Evolutionary conservation across 257 asterid species (phyloP).

Genomic region (Solanum arcanum): DNA sequence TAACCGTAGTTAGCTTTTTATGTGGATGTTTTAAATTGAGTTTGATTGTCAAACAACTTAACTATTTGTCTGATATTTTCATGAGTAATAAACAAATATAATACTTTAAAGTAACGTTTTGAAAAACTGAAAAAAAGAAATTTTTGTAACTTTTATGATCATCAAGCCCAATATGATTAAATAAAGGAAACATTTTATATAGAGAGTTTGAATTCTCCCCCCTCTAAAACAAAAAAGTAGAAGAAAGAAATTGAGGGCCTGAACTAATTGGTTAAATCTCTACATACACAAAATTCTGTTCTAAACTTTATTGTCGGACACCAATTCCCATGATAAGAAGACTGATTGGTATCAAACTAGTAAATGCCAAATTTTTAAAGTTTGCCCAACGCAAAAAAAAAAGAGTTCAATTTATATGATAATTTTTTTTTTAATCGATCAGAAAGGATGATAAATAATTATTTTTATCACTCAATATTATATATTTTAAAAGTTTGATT

Average conservation of each 20-base stretch:
- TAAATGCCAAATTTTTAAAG: background rate
- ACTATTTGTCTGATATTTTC: background rate
- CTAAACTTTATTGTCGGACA: background rate
- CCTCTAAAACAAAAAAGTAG: background rate
- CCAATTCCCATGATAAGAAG: background rate
- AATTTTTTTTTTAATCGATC: fast-evolving
- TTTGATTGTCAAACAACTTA: background rate
- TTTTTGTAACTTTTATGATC: background rate
- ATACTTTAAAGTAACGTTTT: background rate
- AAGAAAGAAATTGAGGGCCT: background rate
- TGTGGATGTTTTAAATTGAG: background rate
- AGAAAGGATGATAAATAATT: background rate
- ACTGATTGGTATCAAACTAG: background rate
- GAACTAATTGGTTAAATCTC: background rate
- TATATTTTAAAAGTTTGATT: no score
- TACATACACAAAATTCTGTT: background rate
- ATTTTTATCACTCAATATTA: no score
- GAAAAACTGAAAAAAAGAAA: background rate
- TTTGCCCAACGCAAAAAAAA: background rate
- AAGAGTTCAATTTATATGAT: background rate
- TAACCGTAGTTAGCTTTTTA: background rate
- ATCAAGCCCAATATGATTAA: background rate
- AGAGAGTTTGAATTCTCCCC: background rate
- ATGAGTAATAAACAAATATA: background rate
- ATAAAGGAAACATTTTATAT: no score